These are phyloP conservation scores for Diaporthe citriasiana DNA, from an alignment of 2,329 filamentous ascomycete species.

Conservation along the genomic window DNA sequence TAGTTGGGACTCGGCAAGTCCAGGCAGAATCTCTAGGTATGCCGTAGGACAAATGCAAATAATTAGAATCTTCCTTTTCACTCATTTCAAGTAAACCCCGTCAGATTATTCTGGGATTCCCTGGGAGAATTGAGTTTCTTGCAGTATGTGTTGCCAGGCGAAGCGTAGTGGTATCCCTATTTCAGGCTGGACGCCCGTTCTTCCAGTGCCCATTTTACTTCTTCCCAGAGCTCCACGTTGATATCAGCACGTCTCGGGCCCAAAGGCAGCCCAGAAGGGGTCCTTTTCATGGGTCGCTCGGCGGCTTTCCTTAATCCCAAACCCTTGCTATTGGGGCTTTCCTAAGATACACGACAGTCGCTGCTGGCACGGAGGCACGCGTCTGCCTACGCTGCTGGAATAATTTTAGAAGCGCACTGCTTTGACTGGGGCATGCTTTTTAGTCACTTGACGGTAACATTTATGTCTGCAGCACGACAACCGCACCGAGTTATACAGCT, in stretches of 20 bases:
- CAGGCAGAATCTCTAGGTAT: background rate
- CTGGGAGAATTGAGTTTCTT: background rate
- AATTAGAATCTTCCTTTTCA: background rate
- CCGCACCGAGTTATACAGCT: background rate
- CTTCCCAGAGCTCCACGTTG: background rate
- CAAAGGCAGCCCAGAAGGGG: background rate
- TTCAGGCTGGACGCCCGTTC: background rate
- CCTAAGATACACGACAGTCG: background rate
- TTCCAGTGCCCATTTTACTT: background rate
- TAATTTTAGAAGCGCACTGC: too few relatives aligned
- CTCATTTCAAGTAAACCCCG: background rate
- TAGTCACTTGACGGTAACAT: background rate
- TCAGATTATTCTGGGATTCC: background rate
- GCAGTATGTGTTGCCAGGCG: background rate
- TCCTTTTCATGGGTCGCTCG: background rate
- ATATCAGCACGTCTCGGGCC: background rate
- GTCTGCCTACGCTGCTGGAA: background rate
- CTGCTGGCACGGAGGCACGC: background rate
- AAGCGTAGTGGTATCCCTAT: background rate
- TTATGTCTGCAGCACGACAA: background rate
- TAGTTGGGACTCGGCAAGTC: background rate
- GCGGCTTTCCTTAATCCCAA: background rate
- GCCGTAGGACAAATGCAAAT: background rate
- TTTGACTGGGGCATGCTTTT: background rate
- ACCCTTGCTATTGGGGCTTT: background rate